Percentiles rank a stretch among this genome's conserved stretches.
Conservation (phyloP, 768 basidiomycete species). For the Lactarius trivialis region DNA sequence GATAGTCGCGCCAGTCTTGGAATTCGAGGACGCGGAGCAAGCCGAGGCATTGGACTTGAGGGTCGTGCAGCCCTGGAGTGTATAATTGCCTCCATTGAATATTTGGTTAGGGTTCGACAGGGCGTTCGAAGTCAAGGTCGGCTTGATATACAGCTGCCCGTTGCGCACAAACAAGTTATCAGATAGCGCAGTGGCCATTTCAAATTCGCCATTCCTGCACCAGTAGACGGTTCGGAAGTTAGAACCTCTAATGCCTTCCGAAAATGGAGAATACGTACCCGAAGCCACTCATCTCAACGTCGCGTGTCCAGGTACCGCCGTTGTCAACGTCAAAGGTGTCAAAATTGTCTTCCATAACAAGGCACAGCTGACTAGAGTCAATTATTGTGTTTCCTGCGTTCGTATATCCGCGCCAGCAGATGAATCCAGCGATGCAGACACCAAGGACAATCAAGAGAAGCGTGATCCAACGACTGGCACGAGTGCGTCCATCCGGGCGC, state of each 20-base stretch:
- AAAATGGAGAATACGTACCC: slow-evolving; percentile 30
- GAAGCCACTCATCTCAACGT: slow-evolving; percentile 50
- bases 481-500: slow-evolving; percentile 38
- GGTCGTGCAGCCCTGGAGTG: slow-evolving; percentile 35
- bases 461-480: slow-evolving; percentile 46
- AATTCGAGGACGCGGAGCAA: slow-evolving; percentile 41
- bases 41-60: slow-evolving; percentile 33
- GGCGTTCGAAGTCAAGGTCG: slow-evolving; percentile 50
- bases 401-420: slow-evolving; percentile 41
- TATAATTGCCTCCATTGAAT: slow-evolving; percentile 35
- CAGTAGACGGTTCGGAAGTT: not conserved
- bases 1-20: slow-evolving; percentile 33
- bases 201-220: slow-evolving; percentile 43
- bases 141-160: slow-evolving; percentile 50
- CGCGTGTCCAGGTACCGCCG: slow-evolving; percentile 36
- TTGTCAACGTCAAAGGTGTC: slow-evolving; percentile 36
- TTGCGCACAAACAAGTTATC: slow-evolving; percentile 42
- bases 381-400: slow-evolving; percentile 33
- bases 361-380: slow-evolving; percentile 33
- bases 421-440: slow-evolving; percentile 34
- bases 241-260: not conserved
- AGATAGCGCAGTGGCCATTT: slow-evolving; percentile 42
- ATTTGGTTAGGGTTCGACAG: slow-evolving; percentile 35
- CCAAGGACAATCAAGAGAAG: slow-evolving; percentile 39
- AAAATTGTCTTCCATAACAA: slow-evolving; percentile 48